Percentiles rank a stretch among this genome's conserved stretches.
Conservation (phyloP, 1,284 basidiomycete genomes). For the Butyriboletus appendiculatus region DNA sequence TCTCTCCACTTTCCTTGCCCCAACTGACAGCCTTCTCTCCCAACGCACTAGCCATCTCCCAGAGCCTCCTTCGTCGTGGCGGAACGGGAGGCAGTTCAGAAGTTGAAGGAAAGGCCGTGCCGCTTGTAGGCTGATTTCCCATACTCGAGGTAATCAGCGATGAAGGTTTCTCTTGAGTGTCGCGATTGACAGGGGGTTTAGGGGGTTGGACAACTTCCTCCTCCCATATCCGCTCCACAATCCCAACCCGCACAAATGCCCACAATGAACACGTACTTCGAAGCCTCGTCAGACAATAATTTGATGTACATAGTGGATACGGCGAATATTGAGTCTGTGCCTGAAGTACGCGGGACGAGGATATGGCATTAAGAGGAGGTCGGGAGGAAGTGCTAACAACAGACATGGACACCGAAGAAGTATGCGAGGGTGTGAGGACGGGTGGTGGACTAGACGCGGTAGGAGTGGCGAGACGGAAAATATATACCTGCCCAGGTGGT, state of each 20-base stretch:
- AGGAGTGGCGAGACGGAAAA: slow-evolving; percentile 55
- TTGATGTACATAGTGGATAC: slow-evolving; percentile 77
- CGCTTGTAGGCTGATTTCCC: slow-evolving; percentile 6
- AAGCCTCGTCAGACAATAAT: slow-evolving; percentile 79
- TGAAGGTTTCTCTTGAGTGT: slow-evolving; percentile 2
- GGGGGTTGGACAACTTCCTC: slow-evolving; percentile 60
- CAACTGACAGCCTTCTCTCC: slow-evolving; percentile 54
- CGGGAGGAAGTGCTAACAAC: slow-evolving; percentile 25
- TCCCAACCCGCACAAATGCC: slow-evolving; percentile 81
- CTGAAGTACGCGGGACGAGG: slow-evolving; percentile 23
- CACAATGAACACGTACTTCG: slow-evolving; percentile 90
- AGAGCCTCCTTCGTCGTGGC: slow-evolving; percentile 52
- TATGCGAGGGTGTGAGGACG: slow-evolving; percentile 21
- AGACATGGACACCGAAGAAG: slow-evolving; percentile 20
- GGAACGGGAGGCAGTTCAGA: slow-evolving; percentile 48
- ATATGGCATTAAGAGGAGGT: slow-evolving; percentile 24
- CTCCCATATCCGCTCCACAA: slow-evolving; percentile 86
- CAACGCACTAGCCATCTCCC: slow-evolving; percentile 58
- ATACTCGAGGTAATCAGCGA: not conserved
- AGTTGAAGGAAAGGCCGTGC: not conserved
- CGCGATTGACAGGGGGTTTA: slow-evolving; percentile 19
- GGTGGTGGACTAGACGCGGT: slow-evolving; percentile 33
- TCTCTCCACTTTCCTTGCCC: slow-evolving; percentile 29
- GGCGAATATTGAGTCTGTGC: slow-evolving; percentile 24
- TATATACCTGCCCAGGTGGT: slow-evolving; percentile 51